A percentile compares a stretch with the other conserved stretches of the same genome.
phyloP scores from a whole-genome alignment of 768 basidiomycete species.

The Tylopilus plumbeoviolaceoides region DNA sequence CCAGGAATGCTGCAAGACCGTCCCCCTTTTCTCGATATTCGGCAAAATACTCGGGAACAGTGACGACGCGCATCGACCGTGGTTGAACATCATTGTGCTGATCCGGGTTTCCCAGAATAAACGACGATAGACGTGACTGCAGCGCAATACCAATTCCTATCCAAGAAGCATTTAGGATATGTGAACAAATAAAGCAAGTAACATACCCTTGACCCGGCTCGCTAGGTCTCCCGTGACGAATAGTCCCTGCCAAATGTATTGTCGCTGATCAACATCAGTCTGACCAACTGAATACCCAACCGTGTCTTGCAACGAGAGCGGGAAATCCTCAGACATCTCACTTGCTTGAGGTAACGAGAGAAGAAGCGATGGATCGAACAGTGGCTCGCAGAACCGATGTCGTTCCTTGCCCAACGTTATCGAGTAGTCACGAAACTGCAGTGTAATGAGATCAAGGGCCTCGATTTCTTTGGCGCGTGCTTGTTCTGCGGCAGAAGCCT shows the following conservation, averaged over 20 bases:
- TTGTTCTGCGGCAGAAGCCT: slow-evolving; percentile 73
- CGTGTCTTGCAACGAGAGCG: slow-evolving; percentile 58
- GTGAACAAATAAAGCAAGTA: background rate
- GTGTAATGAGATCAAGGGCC: slow-evolving; percentile 74
- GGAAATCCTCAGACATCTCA: slow-evolving; percentile 20
- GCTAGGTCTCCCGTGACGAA: slow-evolving; percentile 80
- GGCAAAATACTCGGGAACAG: slow-evolving; percentile 85
- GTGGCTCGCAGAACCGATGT: slow-evolving; percentile 87
- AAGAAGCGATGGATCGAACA: slow-evolving; percentile 71
- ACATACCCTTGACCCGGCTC: slow-evolving; percentile 63
- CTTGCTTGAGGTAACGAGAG: slow-evolving; percentile 31
- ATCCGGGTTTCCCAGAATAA: slow-evolving; percentile 56
- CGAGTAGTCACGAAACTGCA: slow-evolving; percentile 67
- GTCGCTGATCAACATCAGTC: slow-evolving; percentile 61
- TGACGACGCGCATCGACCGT: slow-evolving; percentile 56
- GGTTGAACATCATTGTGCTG: slow-evolving; percentile 70
- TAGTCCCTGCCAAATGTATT: slow-evolving; percentile 72
- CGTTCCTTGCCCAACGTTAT: slow-evolving; percentile 83
- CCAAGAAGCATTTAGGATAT: background rate
- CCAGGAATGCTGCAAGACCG: slow-evolving; percentile 75
- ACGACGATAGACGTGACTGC: slow-evolving; percentile 66
- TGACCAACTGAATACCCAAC: slow-evolving; percentile 60
- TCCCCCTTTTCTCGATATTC: slow-evolving; percentile 87
- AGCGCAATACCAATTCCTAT: slow-evolving; percentile 64
- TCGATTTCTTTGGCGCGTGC: slow-evolving; percentile 80